Percentiles rank a stretch among this genome's conserved stretches.
Evolutionary conservation across 2,329 filamentous ascomycete genomes (phyloP).

Genomic region (Apiospora hydei): DNA sequence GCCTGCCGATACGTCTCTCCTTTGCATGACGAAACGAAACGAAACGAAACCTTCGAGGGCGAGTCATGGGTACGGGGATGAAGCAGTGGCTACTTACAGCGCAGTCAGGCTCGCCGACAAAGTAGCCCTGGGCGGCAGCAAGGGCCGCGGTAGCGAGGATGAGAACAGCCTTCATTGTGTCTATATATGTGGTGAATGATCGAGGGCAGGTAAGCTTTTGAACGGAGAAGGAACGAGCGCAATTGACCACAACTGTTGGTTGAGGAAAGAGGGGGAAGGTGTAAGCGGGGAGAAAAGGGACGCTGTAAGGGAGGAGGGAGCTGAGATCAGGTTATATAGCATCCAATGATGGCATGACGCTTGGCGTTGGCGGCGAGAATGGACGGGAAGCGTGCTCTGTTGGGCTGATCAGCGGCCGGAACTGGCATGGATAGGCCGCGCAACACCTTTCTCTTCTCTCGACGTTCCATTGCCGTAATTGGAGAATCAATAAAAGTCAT

Average conservation of each 20-base stretch:
- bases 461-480: slow-evolving; percentile 13
- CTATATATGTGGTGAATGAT: neutral
- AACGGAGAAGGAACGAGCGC: neutral
- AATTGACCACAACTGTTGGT: neutral
- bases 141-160: neutral
- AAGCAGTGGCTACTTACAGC: slow-evolving; percentile 4
- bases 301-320: neutral
- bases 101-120: slow-evolving; percentile 10
- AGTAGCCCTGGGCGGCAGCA: neutral
- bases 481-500: neutral
- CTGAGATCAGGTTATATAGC: slow-evolving; percentile 5
- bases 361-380: neutral
- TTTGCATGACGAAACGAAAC: neutral
- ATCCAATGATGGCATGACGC: neutral
- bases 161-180: slow-evolving; percentile 15
- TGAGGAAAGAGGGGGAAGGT: neutral
- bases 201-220: neutral
- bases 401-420: neutral
- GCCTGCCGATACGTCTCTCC: too few species aligned
- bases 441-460: neutral
- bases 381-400: neutral
- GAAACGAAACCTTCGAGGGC: neutral
- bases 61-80: neutral
- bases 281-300: neutral
- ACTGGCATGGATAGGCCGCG: slow-evolving; percentile 6